Percentiles rank a stretch among this genome's conserved stretches.
Evolutionary conservation across 805 yeast species (phyloP).

Genomic region (Pichia thaimueangensis): DNA sequence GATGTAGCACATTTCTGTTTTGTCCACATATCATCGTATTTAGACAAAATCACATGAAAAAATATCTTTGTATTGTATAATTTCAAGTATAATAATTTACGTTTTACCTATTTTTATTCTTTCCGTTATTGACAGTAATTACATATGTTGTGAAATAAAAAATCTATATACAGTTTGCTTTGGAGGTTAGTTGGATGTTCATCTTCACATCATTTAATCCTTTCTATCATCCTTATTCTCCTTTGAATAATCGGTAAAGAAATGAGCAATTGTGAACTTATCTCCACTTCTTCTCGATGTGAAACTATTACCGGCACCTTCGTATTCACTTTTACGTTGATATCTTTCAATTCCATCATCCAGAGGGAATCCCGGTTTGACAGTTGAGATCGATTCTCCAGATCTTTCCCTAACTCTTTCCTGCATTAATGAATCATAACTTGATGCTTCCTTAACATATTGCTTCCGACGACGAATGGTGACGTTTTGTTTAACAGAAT

Average conservation of each 20-base stretch:
- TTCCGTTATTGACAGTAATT: too few species aligned
- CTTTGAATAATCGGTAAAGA: slow-evolving; percentile 13
- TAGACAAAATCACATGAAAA: too few species aligned
- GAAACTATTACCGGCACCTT: slow-evolving; percentile 62
- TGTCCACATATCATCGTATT: too few species aligned
- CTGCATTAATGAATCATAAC: slow-evolving; percentile 26
- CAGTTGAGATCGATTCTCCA: slow-evolving; percentile 22
- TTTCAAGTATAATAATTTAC: too few species aligned
- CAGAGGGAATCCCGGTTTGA: slow-evolving; percentile 30
- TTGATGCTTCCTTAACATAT: slow-evolving; percentile 30
- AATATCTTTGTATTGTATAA: too few species aligned
- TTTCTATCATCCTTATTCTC: slow-evolving; percentile 4
- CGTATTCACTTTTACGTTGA: slow-evolving; percentile 54
- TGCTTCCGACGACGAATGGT: slow-evolving; percentile 30
- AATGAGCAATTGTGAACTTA: slow-evolving; percentile 22
- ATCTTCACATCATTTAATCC: too few species aligned
- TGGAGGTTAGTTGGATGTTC: too few species aligned
- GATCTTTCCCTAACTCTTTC: slow-evolving; percentile 17
- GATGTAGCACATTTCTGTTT: too few species aligned
- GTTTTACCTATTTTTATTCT: too few species aligned
- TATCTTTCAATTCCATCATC: slow-evolving; percentile 33
- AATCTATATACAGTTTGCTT: too few species aligned
- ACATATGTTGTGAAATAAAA: too few species aligned
- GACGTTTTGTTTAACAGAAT: slow-evolving; percentile 31
- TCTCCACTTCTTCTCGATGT: slow-evolving; percentile 37